Base-by-base conservation (phyloP, 2,329 filamentous ascomycete species). In the Hortaea werneckii region DNA sequence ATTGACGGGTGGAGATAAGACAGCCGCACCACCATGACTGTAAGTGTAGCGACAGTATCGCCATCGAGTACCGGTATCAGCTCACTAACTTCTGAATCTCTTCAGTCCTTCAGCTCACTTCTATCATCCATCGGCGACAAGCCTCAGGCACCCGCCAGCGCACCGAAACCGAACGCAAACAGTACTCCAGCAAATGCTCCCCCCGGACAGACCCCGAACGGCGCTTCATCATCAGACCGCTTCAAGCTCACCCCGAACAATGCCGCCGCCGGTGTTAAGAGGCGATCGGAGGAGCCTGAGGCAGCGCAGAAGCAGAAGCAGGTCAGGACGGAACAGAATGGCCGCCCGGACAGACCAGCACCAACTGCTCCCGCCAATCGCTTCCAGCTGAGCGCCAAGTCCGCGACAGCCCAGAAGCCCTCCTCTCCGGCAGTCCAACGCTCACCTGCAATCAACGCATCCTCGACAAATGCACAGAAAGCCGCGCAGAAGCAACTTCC, bases 201-300 rank as follows among this genome's bases (percentile, higher is more conserved):
- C 37, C 47, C 40, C 37, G 43, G 35, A 38, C 49, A 29, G 41
- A 53, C 41, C 47, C 44, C 46, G 43, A 44, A 40, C 26, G 38
- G 42, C 40, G 44, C 50, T 41, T 40, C 47, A 40, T 20, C 20
- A 20, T 20, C 20, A 20, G 48, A 51, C 43, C 43, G 46, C 41
- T 48, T 52, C 44, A 54, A 51, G 38, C 51, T 52, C n/a, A 48
- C 47, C 8, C 39, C 57, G 5, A 56, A 45, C 44, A 57, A 59
- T 51, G 51, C 56, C 1, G 53, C 54, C 26, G 54, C 60, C 40
- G 57, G 58, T 28, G 49, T 60, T 38, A 62, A 65, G 54, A 54
- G 63, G 42, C 63, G 62, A 45, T 52, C 62, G 53, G 60, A 70
- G 46, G 58, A 65, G 53, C 53, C 57, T 43, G 65, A 64, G 29